Base-by-base conservation (phyloP, 2,329 filamentous ascomycete genomes). In the Dothidotthia symphoricarpi region DNA sequence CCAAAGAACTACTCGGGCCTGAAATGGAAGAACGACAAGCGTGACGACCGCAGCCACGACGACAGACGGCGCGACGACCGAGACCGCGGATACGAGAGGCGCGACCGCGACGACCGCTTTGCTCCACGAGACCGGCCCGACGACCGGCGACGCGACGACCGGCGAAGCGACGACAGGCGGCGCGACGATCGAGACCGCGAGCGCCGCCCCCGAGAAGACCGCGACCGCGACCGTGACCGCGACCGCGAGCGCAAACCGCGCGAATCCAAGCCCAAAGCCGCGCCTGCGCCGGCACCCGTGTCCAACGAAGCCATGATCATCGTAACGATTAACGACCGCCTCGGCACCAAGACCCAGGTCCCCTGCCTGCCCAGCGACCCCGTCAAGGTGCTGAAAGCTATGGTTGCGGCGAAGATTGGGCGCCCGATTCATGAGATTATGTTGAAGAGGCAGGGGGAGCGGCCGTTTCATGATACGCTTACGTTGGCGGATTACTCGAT, bases 311-410 rank as follows among this genome's bases (percentile, higher is more conserved):
- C 88, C 39, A 94, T 96, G 85, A 96, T 97, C 52, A 80, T 95
- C 34, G 90, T 97, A 13, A 82, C 91, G 58, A 82, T 97, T 61
- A 97, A 97, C 65, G 91, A 97, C 68, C 80, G 91, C n/a, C 73
- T 97, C 24, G 91, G 91, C 10, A 96, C 91, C n/a, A 95, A 95
- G 61, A 88, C 90, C 12, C 85, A 87, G 35, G 93, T 97, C 48
- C 91, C 91, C 0, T 96, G 90, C 64, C 74, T 95, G 40, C 83
- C 87, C 1, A 85, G 82, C 3, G 91, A 97, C 69, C 83, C 83
- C 6, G 83, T 96, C 50, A 84, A 83, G 49, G 77, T 90, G 44
- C 88, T 96, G 72, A 96, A 96, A 71, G 83, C 89, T 31, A 85
- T 94, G 75, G 89, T 96, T 16, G 90, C 90, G 4, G 87, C 87